Evolutionary conservation across 352 stramenopile genomes (phyloP).

Genomic region (Aphanomyces astaci): DNA sequence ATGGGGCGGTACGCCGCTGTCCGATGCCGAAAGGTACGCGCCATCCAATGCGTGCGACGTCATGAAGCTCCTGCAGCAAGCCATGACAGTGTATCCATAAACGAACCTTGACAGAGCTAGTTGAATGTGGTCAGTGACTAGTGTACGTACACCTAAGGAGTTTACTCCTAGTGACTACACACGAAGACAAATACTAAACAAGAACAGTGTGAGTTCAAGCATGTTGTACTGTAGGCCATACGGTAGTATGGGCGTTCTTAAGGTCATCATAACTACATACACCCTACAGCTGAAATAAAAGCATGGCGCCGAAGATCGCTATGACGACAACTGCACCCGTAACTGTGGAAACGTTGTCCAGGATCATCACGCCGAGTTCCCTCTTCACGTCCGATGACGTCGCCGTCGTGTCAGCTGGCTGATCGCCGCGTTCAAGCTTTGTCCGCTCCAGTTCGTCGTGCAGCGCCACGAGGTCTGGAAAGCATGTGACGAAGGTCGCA

Average conservation of each 20-base stretch:
- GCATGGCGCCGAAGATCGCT: neutral
- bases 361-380: neutral
- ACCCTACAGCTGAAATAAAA: neutral
- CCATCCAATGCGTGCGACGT: neutral
- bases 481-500: constrained; percentile 78
- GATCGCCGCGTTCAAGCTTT: neutral
- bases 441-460: constrained; percentile 29
- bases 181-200: too few relatives aligned
- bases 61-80: neutral
- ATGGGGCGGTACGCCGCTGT: constrained; percentile 51
- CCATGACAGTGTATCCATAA: neutral
- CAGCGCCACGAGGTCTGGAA: constrained; percentile 81
- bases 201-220: too few relatives aligned
- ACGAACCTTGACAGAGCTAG: neutral
- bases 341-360: neutral
- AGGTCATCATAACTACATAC: too few relatives aligned
- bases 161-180: too few relatives aligned
- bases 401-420: neutral
- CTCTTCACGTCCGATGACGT: neutral
- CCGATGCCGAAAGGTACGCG: constrained; percentile 49
- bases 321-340: neutral
- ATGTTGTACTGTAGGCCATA: too few relatives aligned
- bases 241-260: too few relatives aligned
- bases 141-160: too few relatives aligned
- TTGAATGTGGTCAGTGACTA: too few relatives aligned